Percentiles rank a stretch among this genome's conserved stretches.
Conservation (phyloP, 2,329 filamentous ascomycete species). For the Aspergillus pseudoviridinutans region DNA sequence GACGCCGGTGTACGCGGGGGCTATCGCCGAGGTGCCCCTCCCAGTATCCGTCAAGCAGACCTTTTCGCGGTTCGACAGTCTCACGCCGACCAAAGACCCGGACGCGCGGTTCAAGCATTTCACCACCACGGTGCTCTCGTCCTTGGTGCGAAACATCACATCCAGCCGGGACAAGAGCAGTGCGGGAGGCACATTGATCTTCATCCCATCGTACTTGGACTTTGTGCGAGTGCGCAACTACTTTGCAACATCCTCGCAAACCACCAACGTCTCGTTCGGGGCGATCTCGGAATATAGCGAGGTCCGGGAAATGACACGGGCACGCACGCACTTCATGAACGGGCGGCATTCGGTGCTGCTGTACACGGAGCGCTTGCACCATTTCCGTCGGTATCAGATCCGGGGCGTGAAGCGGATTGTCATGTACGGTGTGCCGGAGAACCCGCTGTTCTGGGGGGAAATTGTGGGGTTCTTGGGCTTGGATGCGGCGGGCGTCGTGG, state of each 20-base stretch:
- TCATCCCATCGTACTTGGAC: constrained; percentile 90
- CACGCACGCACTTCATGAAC: constrained; percentile 79
- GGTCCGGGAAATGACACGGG: constrained; percentile 72
- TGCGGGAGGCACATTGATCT: constrained; percentile 71
- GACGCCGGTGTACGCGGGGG: constrained; percentile 63
- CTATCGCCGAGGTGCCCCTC: constrained; percentile 66
- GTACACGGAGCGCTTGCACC: constrained; percentile 94
- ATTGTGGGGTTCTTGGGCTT: constrained; percentile 40
- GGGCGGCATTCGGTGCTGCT: constrained; percentile 79
- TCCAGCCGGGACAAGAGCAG: constrained; percentile 46
- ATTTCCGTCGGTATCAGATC: constrained; percentile 85
- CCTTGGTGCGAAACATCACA: constrained; percentile 59
- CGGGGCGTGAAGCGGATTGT: constrained; percentile 78
- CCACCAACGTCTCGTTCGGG: constrained; percentile 65
- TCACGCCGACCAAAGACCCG: constrained; percentile 69
- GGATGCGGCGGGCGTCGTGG: constrained; percentile 49
- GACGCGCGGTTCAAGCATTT: constrained; percentile 91
- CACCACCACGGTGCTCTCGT: constrained; percentile 72
- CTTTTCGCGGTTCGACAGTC: constrained; percentile 78
- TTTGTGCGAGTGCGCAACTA: constrained; percentile 92
- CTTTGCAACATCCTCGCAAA: constrained; percentile 66
- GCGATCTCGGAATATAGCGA: constrained; percentile 85
- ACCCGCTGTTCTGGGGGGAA: constrained; percentile 55
- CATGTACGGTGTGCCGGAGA: constrained; percentile 87
- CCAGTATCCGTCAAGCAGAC: constrained; percentile 72